Base-by-base conservation (phyloP, 495 filamentous ascomycete species). In the Neurospora cerealis region DNA sequence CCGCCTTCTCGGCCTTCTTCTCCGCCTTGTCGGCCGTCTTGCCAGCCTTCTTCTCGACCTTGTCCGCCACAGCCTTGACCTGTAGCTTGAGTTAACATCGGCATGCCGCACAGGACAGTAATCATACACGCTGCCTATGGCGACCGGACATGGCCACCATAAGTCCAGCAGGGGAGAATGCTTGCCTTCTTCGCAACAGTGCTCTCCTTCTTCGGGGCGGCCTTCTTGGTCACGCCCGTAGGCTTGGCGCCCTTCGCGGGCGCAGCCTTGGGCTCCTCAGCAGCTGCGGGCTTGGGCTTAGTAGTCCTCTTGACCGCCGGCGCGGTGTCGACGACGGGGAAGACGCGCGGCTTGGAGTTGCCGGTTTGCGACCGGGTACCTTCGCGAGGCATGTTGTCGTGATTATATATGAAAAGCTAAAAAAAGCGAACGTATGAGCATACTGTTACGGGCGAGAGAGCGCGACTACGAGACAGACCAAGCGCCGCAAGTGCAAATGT, bases 301-400 rank as follows among this genome's bases (percentile, higher is more conserved):
- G 83, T 76, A 76, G 81, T 84, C 73, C 85, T 82, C 79, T 83
- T 85, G 76, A 87, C 84, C 46, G 83, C 80, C 40, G 85, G 84
- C 71, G 81, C 83, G 24, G 86, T 87, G 78, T 87, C 82, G 75
- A 87, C 79, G 24, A 83, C 82, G 66, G 83, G 81, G 79, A 88
- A 85, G 76, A 88, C 82, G 76, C 87, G 84, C 74, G 87, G 87
- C 75, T 82, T 83, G 69, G 87, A 85, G 79, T 88, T 86, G 80
- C 87, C 87, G 48, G 87, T 88, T 72, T 79, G 76, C 69, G 86
- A 87, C 73, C 87, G 85, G 71, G 87, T 88, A 77, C 86, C 86
- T 83, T 88, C 86, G 77, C 86, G 85, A 79, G 86, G 79, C 86
- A 88, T 88, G 76, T 77, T 80, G 74, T 66, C 54, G 54, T 34